phyloP scores from a whole-genome alignment of 2,329 filamentous ascomycete species.

The Cladophialophora bantiana region DNA sequence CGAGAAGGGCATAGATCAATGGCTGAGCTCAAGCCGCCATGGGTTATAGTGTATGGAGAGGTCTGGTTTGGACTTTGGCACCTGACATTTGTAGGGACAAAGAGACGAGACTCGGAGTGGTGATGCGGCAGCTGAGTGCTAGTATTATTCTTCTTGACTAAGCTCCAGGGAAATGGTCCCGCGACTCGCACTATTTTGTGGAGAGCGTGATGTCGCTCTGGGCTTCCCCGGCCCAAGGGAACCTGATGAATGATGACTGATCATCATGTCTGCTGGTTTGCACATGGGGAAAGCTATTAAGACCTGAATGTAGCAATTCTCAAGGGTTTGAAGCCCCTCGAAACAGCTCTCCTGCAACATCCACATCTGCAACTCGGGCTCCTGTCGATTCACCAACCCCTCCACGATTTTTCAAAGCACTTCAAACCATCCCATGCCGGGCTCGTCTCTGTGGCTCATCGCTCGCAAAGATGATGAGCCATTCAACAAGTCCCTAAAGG shows the following conservation, averaged over 20 bases:
- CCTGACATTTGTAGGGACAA: no score
- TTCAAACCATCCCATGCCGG: constrained; percentile 2
- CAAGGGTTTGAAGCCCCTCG: background rate
- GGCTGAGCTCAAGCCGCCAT: background rate
- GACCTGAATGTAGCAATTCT: background rate
- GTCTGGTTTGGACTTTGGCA: no score
- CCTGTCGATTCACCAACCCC: background rate
- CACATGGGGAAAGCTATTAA: background rate
- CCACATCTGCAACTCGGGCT: background rate
- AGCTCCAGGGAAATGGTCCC: background rate
- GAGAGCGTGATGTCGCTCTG: background rate
- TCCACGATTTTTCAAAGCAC: background rate
- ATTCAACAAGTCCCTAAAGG: constrained; percentile 31
- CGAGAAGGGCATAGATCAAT: background rate
- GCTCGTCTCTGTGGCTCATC: constrained; percentile 33
- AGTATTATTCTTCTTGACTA: background rate
- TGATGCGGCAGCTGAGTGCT: background rate
- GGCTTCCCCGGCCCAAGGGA: background rate
- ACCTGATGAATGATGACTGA: background rate
- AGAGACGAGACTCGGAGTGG: no score
- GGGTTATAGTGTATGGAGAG: background rate
- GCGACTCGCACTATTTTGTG: background rate
- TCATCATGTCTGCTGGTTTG: no score
- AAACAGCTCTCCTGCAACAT: background rate
- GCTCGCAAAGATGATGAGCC: constrained; percentile 25